Evolutionary conservation across 495 filamentous ascomycete genomes (phyloP).

Genomic region (Penicillium canariense): DNA sequence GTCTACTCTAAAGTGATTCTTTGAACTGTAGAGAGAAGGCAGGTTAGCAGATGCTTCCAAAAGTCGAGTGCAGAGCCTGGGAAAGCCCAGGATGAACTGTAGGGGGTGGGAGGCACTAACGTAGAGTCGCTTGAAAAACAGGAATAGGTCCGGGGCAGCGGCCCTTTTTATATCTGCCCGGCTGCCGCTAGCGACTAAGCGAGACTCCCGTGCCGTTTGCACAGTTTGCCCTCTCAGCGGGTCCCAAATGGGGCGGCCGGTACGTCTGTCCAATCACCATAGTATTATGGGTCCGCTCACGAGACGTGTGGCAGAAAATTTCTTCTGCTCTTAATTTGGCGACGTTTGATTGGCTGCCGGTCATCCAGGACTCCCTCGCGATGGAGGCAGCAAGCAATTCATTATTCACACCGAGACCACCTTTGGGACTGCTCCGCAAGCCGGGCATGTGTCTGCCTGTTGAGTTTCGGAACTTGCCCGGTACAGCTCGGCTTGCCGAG

Average conservation of each 20-base stretch:
- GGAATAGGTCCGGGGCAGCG: conserved; percentile 19
- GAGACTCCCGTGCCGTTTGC: conserved; percentile 28
- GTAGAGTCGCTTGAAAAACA: conserved; percentile 62
- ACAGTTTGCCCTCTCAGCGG: conserved; percentile 13
- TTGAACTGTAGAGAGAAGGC: conserved; percentile 53
- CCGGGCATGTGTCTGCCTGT: neutral
- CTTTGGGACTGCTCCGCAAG: no score
- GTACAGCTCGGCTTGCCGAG: neutral
- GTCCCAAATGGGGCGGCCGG: neutral
- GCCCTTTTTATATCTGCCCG: conserved; percentile 27
- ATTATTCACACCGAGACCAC: conserved; percentile 2
- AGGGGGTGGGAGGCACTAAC: conserved; percentile 48
- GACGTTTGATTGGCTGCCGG: neutral
- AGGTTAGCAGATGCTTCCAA: conserved; percentile 29
- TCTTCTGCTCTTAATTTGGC: neutral
- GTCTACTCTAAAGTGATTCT: conserved; percentile 93
- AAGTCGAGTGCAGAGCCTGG: neutral
- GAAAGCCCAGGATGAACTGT: neutral
- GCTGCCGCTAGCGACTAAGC: conserved; percentile 29
- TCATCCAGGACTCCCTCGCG: no score
- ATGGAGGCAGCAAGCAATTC: neutral
- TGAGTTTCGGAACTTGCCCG: neutral
- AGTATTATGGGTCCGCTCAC: neutral
- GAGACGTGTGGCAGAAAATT: conserved; percentile 7
- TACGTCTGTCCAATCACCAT: neutral